Conservation (phyloP, 768 basidiomycete species). For the Rhizopogon sp. region DNA sequence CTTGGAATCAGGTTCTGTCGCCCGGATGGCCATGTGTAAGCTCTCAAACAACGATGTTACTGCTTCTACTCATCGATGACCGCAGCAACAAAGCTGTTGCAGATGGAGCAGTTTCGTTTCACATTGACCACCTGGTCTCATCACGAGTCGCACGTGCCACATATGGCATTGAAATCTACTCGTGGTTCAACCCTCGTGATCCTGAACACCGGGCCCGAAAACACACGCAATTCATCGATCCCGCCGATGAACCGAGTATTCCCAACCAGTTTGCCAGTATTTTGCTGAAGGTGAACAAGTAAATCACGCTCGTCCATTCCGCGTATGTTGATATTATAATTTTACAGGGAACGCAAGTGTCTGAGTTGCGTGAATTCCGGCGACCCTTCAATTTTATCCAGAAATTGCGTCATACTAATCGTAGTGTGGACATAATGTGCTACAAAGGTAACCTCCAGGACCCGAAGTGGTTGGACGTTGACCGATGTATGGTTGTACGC, state of each 20-base stretch:
- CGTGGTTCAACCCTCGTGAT: slow-evolving; percentile 19
- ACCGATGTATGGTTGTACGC: background rate
- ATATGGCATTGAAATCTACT: slow-evolving; percentile 29
- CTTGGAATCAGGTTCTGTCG: slow-evolving; percentile 37
- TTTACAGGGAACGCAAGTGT: slow-evolving; percentile 17
- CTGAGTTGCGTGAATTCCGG: slow-evolving; percentile 9
- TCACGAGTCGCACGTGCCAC: slow-evolving; percentile 37
- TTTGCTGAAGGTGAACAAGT: slow-evolving; percentile 28
- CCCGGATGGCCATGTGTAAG: slow-evolving; percentile 48
- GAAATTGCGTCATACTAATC: background rate
- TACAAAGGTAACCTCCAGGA: slow-evolving; percentile 5
- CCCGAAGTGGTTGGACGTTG: slow-evolving; percentile 6
- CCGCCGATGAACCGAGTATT: slow-evolving; percentile 25
- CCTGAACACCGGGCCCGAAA: slow-evolving; percentile 33
- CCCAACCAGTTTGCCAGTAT: slow-evolving; percentile 33
- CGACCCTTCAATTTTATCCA: background rate
- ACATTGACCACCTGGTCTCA: slow-evolving; percentile 40
- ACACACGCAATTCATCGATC: slow-evolving; percentile 11
- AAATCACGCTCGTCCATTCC: background rate
- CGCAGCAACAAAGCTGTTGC: slow-evolving; percentile 44
- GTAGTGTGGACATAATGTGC: background rate
- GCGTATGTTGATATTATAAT: slow-evolving; percentile 1
- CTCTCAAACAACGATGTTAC: background rate
- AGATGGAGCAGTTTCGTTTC: slow-evolving; percentile 37
- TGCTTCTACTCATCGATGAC: background rate